These are phyloP conservation scores for Mycena citricolor DNA, from an alignment of 1,284 basidiomycete genomes.

Conservation along the genomic window DNA sequence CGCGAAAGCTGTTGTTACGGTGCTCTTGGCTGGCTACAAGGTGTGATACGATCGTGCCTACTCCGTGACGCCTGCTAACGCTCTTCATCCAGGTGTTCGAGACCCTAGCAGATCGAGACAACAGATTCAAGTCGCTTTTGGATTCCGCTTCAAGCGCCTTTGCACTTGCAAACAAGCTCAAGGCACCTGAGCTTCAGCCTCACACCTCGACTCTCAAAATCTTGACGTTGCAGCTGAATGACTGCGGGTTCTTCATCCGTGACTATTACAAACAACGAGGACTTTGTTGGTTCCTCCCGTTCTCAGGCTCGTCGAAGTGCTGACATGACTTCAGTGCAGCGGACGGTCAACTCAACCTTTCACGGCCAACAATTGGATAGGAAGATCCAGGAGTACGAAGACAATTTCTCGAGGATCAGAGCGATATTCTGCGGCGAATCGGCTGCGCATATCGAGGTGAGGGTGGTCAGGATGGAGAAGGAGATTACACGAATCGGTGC, in stretches of 20 bases:
- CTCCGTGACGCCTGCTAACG: neutral
- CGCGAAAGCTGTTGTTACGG: conserved; percentile 7
- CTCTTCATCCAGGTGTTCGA: conserved; percentile 1
- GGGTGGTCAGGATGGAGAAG: conserved; percentile 7
- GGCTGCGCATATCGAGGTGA: conserved; percentile 5
- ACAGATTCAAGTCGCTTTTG: conserved; percentile 6
- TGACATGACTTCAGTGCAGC: no score
- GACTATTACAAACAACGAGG: conserved; percentile 21
- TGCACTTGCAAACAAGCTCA: conserved; percentile 6
- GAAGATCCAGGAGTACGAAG: conserved; percentile 10
- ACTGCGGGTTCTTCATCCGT: conserved; percentile 23
- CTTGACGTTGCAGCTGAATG: conserved; percentile 15
- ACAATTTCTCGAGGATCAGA: conserved; percentile 10
- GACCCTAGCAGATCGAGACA: conserved; percentile 9
- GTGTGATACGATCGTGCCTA: neutral
- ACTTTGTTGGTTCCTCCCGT: no score
- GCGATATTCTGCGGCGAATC: conserved; percentile 3
- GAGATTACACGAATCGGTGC: conserved; percentile 7
- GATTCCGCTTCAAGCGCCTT: conserved; percentile 1
- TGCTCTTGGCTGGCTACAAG: conserved; percentile 7
- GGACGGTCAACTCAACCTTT: no score
- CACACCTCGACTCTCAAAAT: conserved; percentile 13
- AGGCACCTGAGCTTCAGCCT: conserved; percentile 3
- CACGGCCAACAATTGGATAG: no score
- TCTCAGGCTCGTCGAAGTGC: no score